Base-by-base conservation (phyloP, 345 rosid species). In the Lepidium sativum region DNA sequence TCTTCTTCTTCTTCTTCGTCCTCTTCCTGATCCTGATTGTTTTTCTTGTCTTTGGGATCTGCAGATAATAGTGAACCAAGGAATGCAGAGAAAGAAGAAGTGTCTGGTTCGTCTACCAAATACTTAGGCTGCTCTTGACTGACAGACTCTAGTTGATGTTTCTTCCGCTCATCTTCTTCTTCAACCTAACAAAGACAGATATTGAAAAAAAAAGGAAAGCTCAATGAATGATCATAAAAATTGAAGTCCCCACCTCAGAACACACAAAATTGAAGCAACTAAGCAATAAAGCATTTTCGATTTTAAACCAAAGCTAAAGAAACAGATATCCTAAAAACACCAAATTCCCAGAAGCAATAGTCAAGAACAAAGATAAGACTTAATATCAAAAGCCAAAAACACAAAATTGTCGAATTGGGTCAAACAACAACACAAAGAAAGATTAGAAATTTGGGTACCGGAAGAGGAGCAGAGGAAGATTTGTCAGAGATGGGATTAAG, bases 401-500 rank as follows among this genome's bases (percentile, higher is more conserved):
- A n/a, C n/a, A n/a, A 6, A 35, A 15, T 9, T 3, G 7, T 29
- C 0, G 8, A 40, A 51, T 3, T 43, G 32, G 39, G 56, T 62
- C 56, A 54, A 60, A 37, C 23, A 3, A 16, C 4, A 60, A 50
- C 7, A 47, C 0, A 33, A 34, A 20, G 2, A 20, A 20, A 48
- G 59, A 39, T 58, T 49, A 39, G 25, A 40, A 66, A 2, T 27
- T 63, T 67, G 38, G 73, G 15, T 65, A 84, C 92, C 61, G 40
- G 49, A 38, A 43, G 79, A 62, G 51, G 70, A 76, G 78, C 51
- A 27, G 77, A 74, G 61, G 87, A 75, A 54, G 95, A 82, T 68
- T 87, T 86, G 67, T 86, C 99, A 66, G 87, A 92, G 72, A 92
- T 84, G 31, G 97, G 99, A 76, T 89, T 92, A 70, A 92, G 94